Conservation (phyloP, 2,329 filamentous ascomycete species). For the Coniochaeta ligniaria region DNA sequence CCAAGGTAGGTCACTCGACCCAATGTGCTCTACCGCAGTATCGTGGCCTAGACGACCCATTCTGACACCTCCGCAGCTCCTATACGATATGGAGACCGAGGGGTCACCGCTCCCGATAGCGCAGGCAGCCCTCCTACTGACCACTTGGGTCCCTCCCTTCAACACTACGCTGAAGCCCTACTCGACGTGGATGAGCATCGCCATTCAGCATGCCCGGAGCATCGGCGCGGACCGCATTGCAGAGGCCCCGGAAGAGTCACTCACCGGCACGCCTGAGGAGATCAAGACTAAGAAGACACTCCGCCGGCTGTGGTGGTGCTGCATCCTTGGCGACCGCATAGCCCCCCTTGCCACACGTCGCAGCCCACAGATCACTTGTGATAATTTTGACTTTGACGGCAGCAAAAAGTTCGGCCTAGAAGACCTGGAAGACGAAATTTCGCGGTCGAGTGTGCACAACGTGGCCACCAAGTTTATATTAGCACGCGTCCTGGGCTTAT, state of each 20-base stretch:
- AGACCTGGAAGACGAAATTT: slow-evolving; percentile 39
- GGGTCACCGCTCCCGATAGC: slow-evolving; percentile 30
- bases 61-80: slow-evolving; percentile 14
- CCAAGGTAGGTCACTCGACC: slow-evolving; percentile 17
- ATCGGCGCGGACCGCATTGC: slow-evolving; percentile 17
- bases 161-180: slow-evolving; percentile 21
- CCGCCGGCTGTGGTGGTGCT: slow-evolving; percentile 49
- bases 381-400: slow-evolving; percentile 34
- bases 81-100: slow-evolving; percentile 37
- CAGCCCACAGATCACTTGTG: slow-evolving; percentile 39
- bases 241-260: slow-evolving; percentile 33
- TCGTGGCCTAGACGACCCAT: not conserved
- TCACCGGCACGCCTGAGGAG: slow-evolving; percentile 25
- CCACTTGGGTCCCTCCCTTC: slow-evolving; percentile 28
- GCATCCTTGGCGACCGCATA: slow-evolving; percentile 43
- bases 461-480: slow-evolving; percentile 28
- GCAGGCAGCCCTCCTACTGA: slow-evolving; percentile 34
- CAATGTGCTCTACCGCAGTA: not conserved
- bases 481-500: slow-evolving; percentile 22
- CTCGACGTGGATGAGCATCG: slow-evolving; percentile 40
- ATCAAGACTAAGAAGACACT: slow-evolving; percentile 21
- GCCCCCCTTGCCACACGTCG: slow-evolving; percentile 40
- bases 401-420: slow-evolving; percentile 27
- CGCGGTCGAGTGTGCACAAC: slow-evolving; percentile 36
- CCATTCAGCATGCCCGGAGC: slow-evolving; percentile 39